phyloP scores from a whole-genome alignment of 108 stramenopile genomes.

The Nitzschia palea region DNA sequence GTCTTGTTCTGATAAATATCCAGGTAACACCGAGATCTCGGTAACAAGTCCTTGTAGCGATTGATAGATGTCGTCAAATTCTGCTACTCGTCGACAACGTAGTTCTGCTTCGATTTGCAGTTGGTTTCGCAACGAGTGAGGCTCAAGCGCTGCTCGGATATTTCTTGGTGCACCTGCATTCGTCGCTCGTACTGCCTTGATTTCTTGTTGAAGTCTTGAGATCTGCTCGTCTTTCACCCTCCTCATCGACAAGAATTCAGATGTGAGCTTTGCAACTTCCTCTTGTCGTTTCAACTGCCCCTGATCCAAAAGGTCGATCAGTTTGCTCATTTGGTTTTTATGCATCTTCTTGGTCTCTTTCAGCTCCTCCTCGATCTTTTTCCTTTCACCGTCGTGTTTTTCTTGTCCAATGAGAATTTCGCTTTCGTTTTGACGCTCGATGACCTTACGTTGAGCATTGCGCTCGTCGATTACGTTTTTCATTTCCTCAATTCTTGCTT shows the following conservation, averaged over 20 bases:
- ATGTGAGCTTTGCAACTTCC: constrained; percentile 23
- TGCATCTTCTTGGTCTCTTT: constrained; percentile 54
- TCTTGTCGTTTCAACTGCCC: constrained; percentile 42
- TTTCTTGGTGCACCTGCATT: not conserved
- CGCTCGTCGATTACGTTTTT: constrained; percentile 1
- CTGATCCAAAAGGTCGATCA: constrained; percentile 65
- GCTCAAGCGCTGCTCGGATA: not conserved
- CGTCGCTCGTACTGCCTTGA: constrained; percentile 12
- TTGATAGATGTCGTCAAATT: constrained; percentile 8
- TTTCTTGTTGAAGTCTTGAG: constrained; percentile 18
- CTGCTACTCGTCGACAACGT: not conserved
- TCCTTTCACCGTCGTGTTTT: constrained; percentile 40
- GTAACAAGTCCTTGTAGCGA: constrained; percentile 11
- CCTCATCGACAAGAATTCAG: constrained; percentile 17
- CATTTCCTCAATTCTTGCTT: constrained; percentile 33
- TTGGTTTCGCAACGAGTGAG: not conserved
- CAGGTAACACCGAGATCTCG: not conserved
- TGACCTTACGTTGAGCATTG: constrained; percentile 24
- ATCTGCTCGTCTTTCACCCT: constrained; percentile 37
- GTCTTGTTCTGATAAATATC: not conserved
- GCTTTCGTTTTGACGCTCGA: not conserved
- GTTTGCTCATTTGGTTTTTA: constrained; percentile 58
- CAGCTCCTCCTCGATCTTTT: constrained; percentile 59
- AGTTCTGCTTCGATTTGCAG: constrained; percentile 10
- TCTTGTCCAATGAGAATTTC: constrained; percentile 42